Base-by-base conservation (phyloP, 2,329 filamentous ascomycete species). In the Penicillium sp. region DNA sequence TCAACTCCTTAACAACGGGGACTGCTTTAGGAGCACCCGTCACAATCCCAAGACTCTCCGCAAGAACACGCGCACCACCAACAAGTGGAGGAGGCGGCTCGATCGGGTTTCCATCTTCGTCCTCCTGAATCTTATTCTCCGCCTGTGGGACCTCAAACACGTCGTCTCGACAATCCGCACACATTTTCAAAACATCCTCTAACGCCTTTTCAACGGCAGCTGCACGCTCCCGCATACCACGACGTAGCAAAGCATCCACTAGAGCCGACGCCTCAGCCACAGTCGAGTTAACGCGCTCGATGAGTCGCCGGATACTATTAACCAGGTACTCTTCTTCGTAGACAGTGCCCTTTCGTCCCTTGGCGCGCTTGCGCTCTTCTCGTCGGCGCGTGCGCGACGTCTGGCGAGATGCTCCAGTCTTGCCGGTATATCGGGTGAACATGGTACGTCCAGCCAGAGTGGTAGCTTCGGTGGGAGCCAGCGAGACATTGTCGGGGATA, bases 291-390 rank as follows among this genome's bases (percentile, higher is more conserved):
- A 95, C 82, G 31, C 91, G 80, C 67, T 95, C 89, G 12, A 95
- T 81, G 29, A 98, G 78, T 23, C 93, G 79, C 10, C 86, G 81
- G 31, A 97, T 84, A 59, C 86, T 92, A 68, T 91, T 93, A 50
- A 95, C 85, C 4, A 98, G 81, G 69, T 98, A 98, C 70, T 97
- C 93, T 66, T 97, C 92, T 70, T 98, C 93, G 69, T 98, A 98
- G 4, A 98, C 88, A 13, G 89, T 95, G 9, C 93, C 93, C 76
- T 97, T 97, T 69, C 95, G 92, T 23, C 93, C 93, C 6, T 89
- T 78, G 0, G 93, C 93, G 13, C 92, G 83, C 79, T 98, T 98
- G 69, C 95, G 84, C 76, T 98, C 93, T 71, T 98, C 93, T 18
- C 90, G 80, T 23, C 86, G 79, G 45, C 90, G 83, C 66, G 95